Evolutionary conservation across 2,329 filamentous ascomycete species (phyloP).

Genomic region (Pyrenophora teres): DNA sequence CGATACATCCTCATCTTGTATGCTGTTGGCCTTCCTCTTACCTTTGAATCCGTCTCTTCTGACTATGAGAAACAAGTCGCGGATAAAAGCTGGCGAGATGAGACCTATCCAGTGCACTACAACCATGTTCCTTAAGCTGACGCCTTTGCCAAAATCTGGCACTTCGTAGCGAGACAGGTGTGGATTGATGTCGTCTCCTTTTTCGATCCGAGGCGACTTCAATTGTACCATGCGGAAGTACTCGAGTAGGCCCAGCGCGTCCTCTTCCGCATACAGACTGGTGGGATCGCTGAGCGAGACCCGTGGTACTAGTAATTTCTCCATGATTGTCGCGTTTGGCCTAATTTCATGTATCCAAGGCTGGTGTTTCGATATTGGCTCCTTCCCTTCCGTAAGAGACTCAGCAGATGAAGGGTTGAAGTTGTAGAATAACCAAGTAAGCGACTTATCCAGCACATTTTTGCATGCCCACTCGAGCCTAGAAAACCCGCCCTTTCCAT

Average conservation of each 20-base stretch:
- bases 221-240: conserved; percentile 73
- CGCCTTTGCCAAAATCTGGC: conserved; percentile 50
- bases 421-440: conserved; percentile 81
- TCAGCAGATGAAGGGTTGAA: conserved; percentile 40
- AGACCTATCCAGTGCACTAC: conserved; percentile 53
- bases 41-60: conserved; percentile 27
- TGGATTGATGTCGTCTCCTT: conserved; percentile 65
- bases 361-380: conserved; percentile 36
- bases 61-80: conserved; percentile 33
- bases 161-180: conserved; percentile 71
- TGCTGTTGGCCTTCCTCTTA: conserved; percentile 11
- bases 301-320: conserved; percentile 35
- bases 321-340: conserved; percentile 29
- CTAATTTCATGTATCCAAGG: conserved; percentile 36
- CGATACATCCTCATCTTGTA: conserved; percentile 14
- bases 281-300: conserved; percentile 23
- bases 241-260: conserved; percentile 70
- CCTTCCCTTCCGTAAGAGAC: conserved; percentile 32
- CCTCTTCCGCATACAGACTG: conserved; percentile 61
- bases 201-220: conserved; percentile 65
- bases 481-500: conserved; percentile 82
- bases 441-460: conserved; percentile 70
- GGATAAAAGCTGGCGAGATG: conserved; percentile 44
- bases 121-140: conserved; percentile 33
- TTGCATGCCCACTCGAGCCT: conserved; percentile 77